These are phyloP conservation scores for Chlamydomonas sphaeroides DNA, from an alignment of 139 green algal genomes.

Conservation along the genomic window DNA sequence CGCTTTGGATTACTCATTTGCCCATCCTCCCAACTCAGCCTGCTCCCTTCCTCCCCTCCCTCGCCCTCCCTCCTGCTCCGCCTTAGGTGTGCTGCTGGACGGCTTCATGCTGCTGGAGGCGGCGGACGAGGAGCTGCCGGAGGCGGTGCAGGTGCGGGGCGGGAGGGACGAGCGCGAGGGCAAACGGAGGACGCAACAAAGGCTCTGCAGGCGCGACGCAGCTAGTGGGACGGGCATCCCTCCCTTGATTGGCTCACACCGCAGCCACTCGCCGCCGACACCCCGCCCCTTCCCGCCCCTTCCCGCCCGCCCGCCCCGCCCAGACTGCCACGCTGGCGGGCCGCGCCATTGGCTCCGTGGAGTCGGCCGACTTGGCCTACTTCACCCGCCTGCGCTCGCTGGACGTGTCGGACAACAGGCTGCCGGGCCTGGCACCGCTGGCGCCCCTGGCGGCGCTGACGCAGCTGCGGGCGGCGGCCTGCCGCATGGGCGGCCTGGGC, in stretches of 20 bases:
- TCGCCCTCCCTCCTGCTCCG: no score
- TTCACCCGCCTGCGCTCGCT: conserved; percentile 45
- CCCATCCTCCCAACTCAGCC: no score
- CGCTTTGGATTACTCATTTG: not conserved
- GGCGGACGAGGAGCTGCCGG: conserved; percentile 56
- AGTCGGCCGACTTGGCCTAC: conserved; percentile 50
- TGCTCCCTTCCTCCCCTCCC: not conserved
- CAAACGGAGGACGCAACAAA: no score
- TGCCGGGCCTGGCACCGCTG: conserved; percentile 47
- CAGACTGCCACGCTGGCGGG: not conserved
- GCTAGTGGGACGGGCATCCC: no score
- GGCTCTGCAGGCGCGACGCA: no score
- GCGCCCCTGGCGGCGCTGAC: conserved; percentile 14
- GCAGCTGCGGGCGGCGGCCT: conserved; percentile 29
- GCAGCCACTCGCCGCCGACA: no score
- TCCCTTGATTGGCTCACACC: no score
- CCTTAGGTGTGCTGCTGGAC: conserved; percentile 26
- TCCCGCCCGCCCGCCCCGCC: no score
- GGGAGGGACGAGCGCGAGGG: no score
- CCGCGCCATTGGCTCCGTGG: conserved; percentile 3
- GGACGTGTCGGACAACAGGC: conserved; percentile 57
- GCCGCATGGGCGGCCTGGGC: conserved; percentile 3
- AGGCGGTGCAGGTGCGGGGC: conserved; percentile 22
- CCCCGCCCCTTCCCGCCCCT: not conserved
- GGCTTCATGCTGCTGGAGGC: conserved; percentile 61